Conservation (phyloP, 768 basidiomycete genomes). For the Hortiboletus campestris region DNA sequence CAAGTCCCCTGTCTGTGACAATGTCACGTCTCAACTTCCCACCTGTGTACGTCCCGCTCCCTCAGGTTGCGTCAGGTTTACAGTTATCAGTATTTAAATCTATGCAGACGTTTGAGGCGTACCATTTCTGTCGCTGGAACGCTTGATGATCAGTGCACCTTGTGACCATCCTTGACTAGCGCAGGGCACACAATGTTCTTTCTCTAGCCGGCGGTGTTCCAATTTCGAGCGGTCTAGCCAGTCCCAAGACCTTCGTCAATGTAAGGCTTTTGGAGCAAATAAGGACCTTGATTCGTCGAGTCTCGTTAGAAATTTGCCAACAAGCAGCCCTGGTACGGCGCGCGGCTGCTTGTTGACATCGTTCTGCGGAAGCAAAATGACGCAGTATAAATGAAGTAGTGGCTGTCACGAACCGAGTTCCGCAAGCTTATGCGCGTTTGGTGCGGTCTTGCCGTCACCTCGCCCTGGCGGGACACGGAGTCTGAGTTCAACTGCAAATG, state of each 20-base stretch:
- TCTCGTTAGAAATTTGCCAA: neutral
- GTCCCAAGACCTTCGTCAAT: neutral
- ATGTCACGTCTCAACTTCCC: constrained; percentile 18
- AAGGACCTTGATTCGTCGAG: constrained; percentile 3
- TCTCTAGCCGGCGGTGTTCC: constrained; percentile 9
- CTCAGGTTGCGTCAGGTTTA: neutral
- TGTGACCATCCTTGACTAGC: neutral
- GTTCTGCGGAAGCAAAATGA: constrained; percentile 19
- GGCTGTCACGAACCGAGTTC: constrained; percentile 14
- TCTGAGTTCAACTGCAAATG: constrained; percentile 21
- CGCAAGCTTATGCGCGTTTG: constrained; percentile 22
- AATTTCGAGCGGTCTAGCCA: constrained; percentile 11
- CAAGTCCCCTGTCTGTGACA: constrained; percentile 28
- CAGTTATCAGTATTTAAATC: neutral
- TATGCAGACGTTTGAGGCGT: neutral
- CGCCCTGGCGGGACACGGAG: constrained; percentile 22
- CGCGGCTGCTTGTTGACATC: neutral
- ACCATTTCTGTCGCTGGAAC: neutral
- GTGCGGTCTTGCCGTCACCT: constrained; percentile 27
- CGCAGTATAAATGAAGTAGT: constrained; percentile 6
- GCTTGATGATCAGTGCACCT: neutral
- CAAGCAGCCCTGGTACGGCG: neutral
- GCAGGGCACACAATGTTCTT: neutral
- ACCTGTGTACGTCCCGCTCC: constrained; percentile 2
- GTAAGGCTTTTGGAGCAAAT: neutral